phyloP scores from a whole-genome alignment of 768 basidiomycete species.

The Pleurotus tuber-regium region DNA sequence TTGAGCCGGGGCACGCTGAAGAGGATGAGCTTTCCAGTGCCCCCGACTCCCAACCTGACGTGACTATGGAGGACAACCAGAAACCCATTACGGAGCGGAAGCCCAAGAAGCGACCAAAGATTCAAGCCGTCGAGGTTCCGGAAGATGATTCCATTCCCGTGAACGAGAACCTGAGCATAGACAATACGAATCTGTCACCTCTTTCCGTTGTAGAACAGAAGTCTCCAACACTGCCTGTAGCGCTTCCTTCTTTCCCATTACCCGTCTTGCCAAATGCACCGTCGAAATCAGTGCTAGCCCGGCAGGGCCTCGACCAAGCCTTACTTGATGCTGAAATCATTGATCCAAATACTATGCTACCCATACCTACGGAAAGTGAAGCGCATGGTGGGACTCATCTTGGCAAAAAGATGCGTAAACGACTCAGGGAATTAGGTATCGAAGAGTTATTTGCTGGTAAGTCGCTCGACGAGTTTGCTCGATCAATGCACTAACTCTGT shows the following conservation, averaged over 20 bases:
- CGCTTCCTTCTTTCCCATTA: conserved; percentile 68
- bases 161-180: no score
- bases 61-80: conserved; percentile 20
- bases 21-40: conserved; percentile 21
- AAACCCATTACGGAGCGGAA: conserved; percentile 14
- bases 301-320: conserved; percentile 78
- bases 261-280: conserved; percentile 68
- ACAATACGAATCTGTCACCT: no score
- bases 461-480: no score
- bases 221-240: conserved; percentile 25
- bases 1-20: conserved; percentile 6
- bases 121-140: conserved; percentile 23
- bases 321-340: conserved; percentile 69
- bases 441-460: conserved; percentile 85
- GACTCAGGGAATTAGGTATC: conserved; percentile 78
- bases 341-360: conserved; percentile 44
- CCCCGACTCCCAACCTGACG: conserved; percentile 13
- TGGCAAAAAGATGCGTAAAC: conserved; percentile 54
- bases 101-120: conserved; percentile 45
- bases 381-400: conserved; percentile 48
- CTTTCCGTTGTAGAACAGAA: conserved; percentile 16
- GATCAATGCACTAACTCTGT: no score
- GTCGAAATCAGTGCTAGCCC: conserved; percentile 63
- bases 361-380: conserved; percentile 39
- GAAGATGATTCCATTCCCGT: conserved; percentile 14